phyloP scores from a whole-genome alignment of 2,329 filamentous ascomycete species.

The Calonectria crousiana region DNA sequence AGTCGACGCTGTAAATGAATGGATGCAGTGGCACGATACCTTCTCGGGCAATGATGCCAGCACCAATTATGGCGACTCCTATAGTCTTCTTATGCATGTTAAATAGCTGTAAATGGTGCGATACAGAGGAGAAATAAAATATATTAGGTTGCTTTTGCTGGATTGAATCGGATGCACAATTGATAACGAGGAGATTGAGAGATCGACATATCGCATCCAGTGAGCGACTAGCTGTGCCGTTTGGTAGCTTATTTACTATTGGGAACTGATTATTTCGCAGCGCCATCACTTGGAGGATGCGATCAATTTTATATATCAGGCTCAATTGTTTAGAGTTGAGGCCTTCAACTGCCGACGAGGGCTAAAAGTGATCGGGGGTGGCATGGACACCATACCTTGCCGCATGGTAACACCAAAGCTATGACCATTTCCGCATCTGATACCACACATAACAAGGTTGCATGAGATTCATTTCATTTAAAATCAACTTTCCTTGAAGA shows the following conservation, averaged over 20 bases:
- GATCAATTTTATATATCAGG: not conserved
- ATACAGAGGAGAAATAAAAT: not conserved
- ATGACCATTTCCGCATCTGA: not conserved
- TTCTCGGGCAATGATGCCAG: not conserved
- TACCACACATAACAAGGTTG: not conserved
- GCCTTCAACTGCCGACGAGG: not conserved
- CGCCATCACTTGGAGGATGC: not conserved
- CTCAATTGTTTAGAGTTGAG: not conserved
- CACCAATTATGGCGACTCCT: not conserved
- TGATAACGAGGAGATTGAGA: not conserved
- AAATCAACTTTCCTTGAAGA: not conserved
- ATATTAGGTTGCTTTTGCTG: not conserved
- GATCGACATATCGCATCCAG: not conserved
- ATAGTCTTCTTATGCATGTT: not conserved
- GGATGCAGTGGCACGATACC: not conserved
- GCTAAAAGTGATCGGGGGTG: not conserved
- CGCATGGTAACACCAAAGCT: not conserved
- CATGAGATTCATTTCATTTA: not conserved
- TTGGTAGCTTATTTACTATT: not conserved
- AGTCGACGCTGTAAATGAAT: not conserved
- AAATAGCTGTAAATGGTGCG: not conserved
- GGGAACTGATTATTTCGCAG: not conserved
- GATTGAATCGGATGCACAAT: not conserved
- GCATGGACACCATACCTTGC: too few species aligned
- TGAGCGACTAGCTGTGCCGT: not conserved